Evolutionary conservation across 345 rosid genomes (phyloP), one percentile per base, ranked within the genome.

Genomic region (Iberis pinnata): DNA sequence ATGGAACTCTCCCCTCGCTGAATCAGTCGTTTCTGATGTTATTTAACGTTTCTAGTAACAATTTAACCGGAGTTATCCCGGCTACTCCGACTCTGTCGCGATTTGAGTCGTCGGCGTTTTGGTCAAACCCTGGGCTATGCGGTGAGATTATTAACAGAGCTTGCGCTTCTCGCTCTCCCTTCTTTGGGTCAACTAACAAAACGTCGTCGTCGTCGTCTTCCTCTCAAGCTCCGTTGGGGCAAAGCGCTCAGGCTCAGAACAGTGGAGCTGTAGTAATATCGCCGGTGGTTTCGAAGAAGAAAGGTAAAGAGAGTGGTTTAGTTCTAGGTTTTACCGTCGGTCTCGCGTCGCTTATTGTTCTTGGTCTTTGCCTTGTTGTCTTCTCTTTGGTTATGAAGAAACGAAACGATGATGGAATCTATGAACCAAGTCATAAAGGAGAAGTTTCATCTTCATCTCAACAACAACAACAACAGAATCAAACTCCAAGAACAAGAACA

Each of bases 1-100:
- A 74, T 57, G 98, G 93, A 0, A 13, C 80, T 9, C 49, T 92
- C 35, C 96, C 96, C 3, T 70, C 90, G n/a, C 43, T 92, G 7
- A 81, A 85, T 73, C 95, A 80, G 62, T 63, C 89, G 4, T 64
- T 68, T 49, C 76, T 92, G 2, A 18, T 13, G 0, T 47, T 49
- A 0, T 81, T 92, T 52, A 81, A 92, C 61, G 80, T 84, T 12
- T 92, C 96, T 13, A 79, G 78, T 1, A 92, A 92, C 72, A 76
- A 84, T 38, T 80, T 92, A 29, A 77, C 82, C 22, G 96, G 98
- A 0, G 18, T 68, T 0, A 68, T 92, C 37, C 96, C 98, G 0
- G 44, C 48, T 1, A 92, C 98, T 7, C 69, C 79, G 6, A 76
- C 95, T 12, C 73, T 88, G 1, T 69, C 82, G 7, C 71, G 80